Conservation (phyloP, 495 filamentous ascomycete species). For the Neurospora sublineolata region DNA sequence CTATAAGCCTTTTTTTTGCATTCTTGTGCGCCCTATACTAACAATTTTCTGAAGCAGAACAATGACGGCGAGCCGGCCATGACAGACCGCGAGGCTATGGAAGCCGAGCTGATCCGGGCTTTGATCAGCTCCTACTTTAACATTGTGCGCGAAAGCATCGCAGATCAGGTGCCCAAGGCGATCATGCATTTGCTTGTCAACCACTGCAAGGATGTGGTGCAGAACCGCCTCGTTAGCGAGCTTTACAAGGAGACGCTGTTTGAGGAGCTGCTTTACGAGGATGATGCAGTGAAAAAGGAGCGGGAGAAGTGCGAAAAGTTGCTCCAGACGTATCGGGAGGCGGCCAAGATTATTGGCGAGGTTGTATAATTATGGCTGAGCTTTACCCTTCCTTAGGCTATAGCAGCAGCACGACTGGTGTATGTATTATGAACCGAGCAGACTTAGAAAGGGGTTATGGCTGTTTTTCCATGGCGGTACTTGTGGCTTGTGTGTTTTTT, state of each 20-base stretch:
- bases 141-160: slow-evolving; percentile 93
- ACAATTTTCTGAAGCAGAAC: slow-evolving; percentile 22
- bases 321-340: slow-evolving; percentile 87
- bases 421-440: not conserved
- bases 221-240: slow-evolving; percentile 91
- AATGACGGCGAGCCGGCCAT: slow-evolving; percentile 63
- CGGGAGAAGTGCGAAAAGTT: slow-evolving; percentile 96
- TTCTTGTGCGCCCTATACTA: slow-evolving; percentile 9
- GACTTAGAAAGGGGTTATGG: not conserved
- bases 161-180: slow-evolving; percentile 95
- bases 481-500: not conserved
- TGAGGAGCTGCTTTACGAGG: slow-evolving; percentile 88
- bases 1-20: not conserved
- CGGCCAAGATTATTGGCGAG: slow-evolving; percentile 93
- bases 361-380: slow-evolving; percentile 59
- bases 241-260: slow-evolving; percentile 92
- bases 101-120: slow-evolving; percentile 92
- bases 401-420: not conserved
- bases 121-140: slow-evolving; percentile 97
- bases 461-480: not conserved
- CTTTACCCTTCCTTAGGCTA: not conserved
- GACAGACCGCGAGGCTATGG: slow-evolving; percentile 89
- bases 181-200: slow-evolving; percentile 99
- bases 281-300: slow-evolving; percentile 93
- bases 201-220: slow-evolving; percentile 92